A percentile compares a stretch with the other conserved stretches of the same genome.
phyloP scores from a whole-genome alignment of 805 yeast species.

The Candida montana region DNA sequence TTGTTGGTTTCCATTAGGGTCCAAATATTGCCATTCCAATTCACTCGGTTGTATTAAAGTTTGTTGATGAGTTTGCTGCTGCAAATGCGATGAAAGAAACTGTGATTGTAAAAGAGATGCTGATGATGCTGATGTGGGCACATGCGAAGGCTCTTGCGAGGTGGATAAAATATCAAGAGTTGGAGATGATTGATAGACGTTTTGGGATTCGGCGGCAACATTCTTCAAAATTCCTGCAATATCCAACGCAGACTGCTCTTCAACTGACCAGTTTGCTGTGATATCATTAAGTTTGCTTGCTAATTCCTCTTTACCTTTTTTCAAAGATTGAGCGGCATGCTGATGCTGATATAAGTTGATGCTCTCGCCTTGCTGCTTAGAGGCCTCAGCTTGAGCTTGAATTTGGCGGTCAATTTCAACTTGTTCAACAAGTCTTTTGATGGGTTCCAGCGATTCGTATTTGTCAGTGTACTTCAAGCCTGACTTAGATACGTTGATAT shows the following conservation, averaged over 20 bases:
- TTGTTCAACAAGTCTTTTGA: conserved; percentile 17
- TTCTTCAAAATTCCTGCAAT: conserved; percentile 19
- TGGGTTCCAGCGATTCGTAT: conserved; percentile 29
- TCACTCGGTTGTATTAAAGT: conserved; percentile 31
- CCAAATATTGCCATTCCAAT: conserved; percentile 68
- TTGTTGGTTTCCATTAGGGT: conserved; percentile 63
- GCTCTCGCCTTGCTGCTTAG: neutral
- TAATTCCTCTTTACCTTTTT: conserved; percentile 13
- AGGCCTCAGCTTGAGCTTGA: conserved; percentile 9
- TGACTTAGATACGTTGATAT: conserved; percentile 25
- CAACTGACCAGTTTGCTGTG: conserved; percentile 17
- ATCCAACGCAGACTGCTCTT: conserved; percentile 21
- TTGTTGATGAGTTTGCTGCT: conserved; percentile 13
- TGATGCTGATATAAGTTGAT: neutral
- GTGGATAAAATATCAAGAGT: neutral
- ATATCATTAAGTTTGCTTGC: conserved; percentile 16
- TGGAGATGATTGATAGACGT: neutral
- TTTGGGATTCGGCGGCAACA: conserved; percentile 10
- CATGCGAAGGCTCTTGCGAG: conserved; percentile 5
- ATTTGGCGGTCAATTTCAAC: conserved; percentile 18
- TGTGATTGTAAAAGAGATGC: conserved; percentile 3
- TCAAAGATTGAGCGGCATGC: conserved; percentile 5
- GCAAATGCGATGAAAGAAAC: neutral
- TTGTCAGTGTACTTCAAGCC: conserved; percentile 24
- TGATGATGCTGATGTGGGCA: conserved; percentile 9